Evolutionary conservation across 2,329 filamentous ascomycete genomes (phyloP).

Genomic region (Claviceps fusiformis): DNA sequence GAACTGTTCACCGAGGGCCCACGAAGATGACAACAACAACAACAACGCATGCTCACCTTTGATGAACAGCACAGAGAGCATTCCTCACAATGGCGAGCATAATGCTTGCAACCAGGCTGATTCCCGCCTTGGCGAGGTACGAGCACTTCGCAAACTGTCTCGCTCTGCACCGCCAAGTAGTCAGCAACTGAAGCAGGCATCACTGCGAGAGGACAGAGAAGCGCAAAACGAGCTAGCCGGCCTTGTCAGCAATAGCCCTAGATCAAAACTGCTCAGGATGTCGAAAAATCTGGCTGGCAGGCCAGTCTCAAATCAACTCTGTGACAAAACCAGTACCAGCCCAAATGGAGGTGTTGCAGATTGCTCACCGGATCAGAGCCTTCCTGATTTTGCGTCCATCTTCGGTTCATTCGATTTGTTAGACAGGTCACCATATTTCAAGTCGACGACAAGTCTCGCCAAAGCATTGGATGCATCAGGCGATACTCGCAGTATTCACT

Average conservation of each 20-base stretch:
- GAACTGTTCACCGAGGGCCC: background rate
- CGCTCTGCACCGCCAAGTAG: conserved; percentile 2
- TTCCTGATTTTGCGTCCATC: conserved; percentile 16
- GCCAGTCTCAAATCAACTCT: background rate
- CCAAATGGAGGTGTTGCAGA: background rate
- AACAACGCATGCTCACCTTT: background rate
- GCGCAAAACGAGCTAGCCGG: background rate
- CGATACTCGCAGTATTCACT: conserved; percentile 2
- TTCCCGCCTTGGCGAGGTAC: background rate
- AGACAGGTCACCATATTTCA: conserved; percentile 12
- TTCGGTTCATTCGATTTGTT: conserved; percentile 16
- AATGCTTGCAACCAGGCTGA: background rate
- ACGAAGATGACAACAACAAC: background rate
- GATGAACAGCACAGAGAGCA: too few relatives aligned
- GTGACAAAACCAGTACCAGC: background rate
- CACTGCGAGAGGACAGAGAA: background rate
- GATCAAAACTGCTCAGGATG: background rate
- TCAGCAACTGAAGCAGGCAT: background rate
- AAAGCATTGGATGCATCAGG: background rate
- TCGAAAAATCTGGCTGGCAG: background rate
- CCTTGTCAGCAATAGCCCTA: background rate
- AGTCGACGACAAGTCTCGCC: conserved; percentile 6
- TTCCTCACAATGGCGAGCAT: background rate
- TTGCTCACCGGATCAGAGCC: conserved; percentile 11
- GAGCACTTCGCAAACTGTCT: conserved; percentile 1